Evolutionary conservation across 2,329 filamentous ascomycete species (phyloP), one percentile per base, ranked within the genome.

Genomic region (Diaporthe vexans): DNA sequence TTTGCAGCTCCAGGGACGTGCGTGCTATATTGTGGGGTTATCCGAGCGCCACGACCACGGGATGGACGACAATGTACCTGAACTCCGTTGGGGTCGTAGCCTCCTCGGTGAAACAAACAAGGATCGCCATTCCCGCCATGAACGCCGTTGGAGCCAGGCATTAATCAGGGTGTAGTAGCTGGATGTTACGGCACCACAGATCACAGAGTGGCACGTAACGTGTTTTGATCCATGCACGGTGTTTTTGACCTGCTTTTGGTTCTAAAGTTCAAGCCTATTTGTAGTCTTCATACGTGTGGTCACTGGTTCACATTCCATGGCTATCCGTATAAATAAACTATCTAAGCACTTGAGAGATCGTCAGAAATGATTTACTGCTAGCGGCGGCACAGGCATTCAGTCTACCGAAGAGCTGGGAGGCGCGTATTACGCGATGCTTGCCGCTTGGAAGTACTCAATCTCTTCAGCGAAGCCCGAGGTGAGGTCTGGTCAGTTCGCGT

Each of bases 1-100:
- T 40, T 52, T 43, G 46, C 63, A 67, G 63, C 63, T 67, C 63
- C 46, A 52, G 52, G 61, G 33, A 46, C 63, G 63, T 68, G 63
- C 63, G 33, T 29, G 21, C n/a, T 9, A n/a, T 24, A 13, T 19
- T 68, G 63, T 54, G 63, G 48, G 63, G 63, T 67, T 13, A 52
- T 67, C 63, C 63, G 46, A 67, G 61, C 43, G 61, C 46, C 63
- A 37, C 29, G 2, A n/a, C n/a, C 19, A 52, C 29, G 61, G 46
- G 21, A 48, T 68, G 46, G 63, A 54, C 11, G 48, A 40, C 33
- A 13, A 21, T 26, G 33, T 68, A n/a, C 29, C 46, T 24, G 15
- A 67, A 15, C 63, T 37, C 33, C 15, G 17, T 54, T 9, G n/a
- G 63, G 48, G 46, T 54, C 63, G 24, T 40, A 26, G 26, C 19